These are phyloP conservation scores for Pilasporangium apinafurcum DNA, from an alignment of 352 stramenopile genomes.

Conservation along the genomic window DNA sequence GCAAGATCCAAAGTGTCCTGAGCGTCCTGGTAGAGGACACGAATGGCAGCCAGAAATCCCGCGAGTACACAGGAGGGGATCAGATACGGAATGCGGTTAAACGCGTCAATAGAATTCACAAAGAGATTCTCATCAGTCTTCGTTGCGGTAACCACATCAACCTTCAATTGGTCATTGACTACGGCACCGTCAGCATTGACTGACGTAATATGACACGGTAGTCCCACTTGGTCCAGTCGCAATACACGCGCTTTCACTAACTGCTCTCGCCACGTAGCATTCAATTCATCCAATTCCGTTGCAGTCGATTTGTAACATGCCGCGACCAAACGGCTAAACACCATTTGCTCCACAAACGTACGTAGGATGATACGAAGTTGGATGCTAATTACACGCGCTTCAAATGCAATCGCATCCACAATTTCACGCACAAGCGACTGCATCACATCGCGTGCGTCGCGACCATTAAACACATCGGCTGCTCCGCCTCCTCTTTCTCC, in stretches of 20 bases:
- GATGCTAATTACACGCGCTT: conserved; percentile 27
- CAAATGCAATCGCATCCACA: conserved; percentile 35
- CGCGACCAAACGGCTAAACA: conserved; percentile 58
- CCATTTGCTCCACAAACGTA: conserved; percentile 69
- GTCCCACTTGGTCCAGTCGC: conserved; percentile 42
- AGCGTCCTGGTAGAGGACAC: conserved; percentile 62
- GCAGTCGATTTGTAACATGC: conserved; percentile 52
- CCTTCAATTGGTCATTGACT: not conserved
- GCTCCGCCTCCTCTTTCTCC: conserved; percentile 21
- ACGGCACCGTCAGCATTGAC: conserved; percentile 1
- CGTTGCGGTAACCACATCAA: not conserved
- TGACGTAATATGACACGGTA: conserved; percentile 30
- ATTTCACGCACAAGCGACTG: conserved; percentile 63
- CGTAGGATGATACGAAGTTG: conserved; percentile 21
- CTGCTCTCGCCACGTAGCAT: conserved; percentile 56
- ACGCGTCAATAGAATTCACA: conserved; percentile 45
- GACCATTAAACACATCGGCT: conserved; percentile 34
- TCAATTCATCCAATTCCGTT: conserved; percentile 61
- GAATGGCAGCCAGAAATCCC: conserved; percentile 54
- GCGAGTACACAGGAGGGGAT: conserved; percentile 61
- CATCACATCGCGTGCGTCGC: conserved; percentile 56
- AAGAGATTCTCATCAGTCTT: conserved; percentile 27
- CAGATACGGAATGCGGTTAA: conserved; percentile 65
- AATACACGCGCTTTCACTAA: conserved; percentile 30
- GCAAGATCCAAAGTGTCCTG: conserved; percentile 32